Evolutionary conservation across 192 early-diverging fungal species (phyloP), one percentile per base, ranked within the genome.

Genomic region (Coemansia sp.): DNA sequence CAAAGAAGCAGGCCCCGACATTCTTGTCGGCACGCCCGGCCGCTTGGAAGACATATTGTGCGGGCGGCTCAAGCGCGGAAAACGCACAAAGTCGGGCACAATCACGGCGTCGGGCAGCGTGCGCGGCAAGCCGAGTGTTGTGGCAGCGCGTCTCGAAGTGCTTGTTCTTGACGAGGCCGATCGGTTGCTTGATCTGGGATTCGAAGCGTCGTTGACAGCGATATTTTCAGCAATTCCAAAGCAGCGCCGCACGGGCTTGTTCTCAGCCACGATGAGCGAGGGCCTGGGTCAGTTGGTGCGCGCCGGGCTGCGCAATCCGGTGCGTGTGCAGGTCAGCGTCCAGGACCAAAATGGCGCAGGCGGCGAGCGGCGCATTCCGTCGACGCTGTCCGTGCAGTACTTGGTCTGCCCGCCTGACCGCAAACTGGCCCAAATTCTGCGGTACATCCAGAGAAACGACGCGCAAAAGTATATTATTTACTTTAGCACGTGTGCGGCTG

Each of bases 211-310:
- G 59, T 69, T 99, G 20, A 90, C 83, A 18, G 82, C 83, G 18
- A 96, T 99, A 57, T 84, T 98, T 35, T 71, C 84, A 0, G 66
- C 84, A 4, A 74, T 99, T 22, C 97, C 97, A 1, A 94, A 94
- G 64, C 95, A 98, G 68, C 89, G 97, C 4, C 85, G 95, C 35
- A 99, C 97, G 0, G 94, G 95, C 6, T 81, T 99, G 38, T 99
- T 97, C 56, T 96, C 94, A 1, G 97, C 97, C 0, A 99, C 97
- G 4, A 94, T 99, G 93, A 91, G 88, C 38, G 95, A 98, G 65
- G 93, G 87, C 0, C 58, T 99, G 38, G 74, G 77, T 14, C 88
- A 94, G 57, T 73, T 99, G 26, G 89, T 96, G 2, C 81, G 88
- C 19, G 88, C 92, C 0, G 97, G 97, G 18, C 76, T 99, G 20